Base-by-base conservation (phyloP, 768 basidiomycete genomes). In the Xerocomellus amylosporus region DNA sequence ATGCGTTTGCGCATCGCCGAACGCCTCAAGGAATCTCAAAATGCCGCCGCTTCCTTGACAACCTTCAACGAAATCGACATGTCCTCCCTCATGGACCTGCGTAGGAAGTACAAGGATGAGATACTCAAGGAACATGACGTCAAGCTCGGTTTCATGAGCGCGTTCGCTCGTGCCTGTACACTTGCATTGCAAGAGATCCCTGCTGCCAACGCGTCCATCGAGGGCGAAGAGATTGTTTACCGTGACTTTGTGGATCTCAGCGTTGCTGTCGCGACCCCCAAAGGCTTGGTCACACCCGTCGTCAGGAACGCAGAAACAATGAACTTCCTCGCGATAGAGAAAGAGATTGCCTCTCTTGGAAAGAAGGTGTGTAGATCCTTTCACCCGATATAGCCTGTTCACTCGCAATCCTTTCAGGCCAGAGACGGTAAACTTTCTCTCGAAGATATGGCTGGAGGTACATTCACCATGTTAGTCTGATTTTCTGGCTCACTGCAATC, bases 21-120 rank as follows among this genome's bases (percentile, higher is more conserved):
- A 74, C 93, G 96, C 49, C 84, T 99, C 70, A 99, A 99, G 77
- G 88, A 97, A 70, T 96, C 95, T 22, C 96, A 99, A 72, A 97
- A 98, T 69, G 84, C 91, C 19, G 97, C 96, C 5, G 96, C 96
- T 44, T 95, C 93, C 46, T 74, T 98, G 55, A 98, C 97, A 33
- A 98, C 96, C 24, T 99, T 99, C 83, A 98, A 99, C 77, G 96
- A 99, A 75, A 92, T 99, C 68, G 96, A 98, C 78, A 98, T 99
- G 96, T 94, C 93, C 39, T 87, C 90, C 40, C 77, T 98, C 52
- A 90, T 97, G 77, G 86, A 88, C 39, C 85, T 98, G 86, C 90
- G 96, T 65, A 84, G 87, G 70, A 84, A 87, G 69, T 95, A 93
- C 84, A 98, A 98, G 79, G 94, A 97, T 59, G 77, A 82, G 41